Conservation (phyloP, 2,329 filamentous ascomycete species). For the Arthrobotrys musiformis region DNA sequence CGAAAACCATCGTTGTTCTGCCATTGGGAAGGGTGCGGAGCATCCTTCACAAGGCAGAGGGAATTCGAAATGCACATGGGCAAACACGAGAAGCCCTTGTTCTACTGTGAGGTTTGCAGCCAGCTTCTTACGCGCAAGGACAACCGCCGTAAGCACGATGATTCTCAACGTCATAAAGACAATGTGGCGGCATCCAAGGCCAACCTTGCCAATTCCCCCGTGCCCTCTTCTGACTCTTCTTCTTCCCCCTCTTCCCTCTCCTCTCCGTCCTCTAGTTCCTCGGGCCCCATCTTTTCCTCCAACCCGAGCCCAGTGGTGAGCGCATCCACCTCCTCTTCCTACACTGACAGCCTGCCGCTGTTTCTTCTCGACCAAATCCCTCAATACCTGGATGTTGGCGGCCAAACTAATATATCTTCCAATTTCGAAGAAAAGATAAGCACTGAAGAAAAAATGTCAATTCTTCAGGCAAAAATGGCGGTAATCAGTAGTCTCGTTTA, state of each 20-base stretch:
- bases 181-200: not conserved
- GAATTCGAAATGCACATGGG: conserved; percentile 30
- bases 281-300: not conserved
- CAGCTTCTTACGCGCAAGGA: conserved; percentile 8
- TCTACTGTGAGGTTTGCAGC: conserved; percentile 16
- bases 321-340: not conserved
- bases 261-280: not conserved
- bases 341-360: not conserved
- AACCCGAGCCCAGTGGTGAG: conserved; percentile 14
- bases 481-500: too few species aligned
- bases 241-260: not conserved
- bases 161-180: conserved; percentile 3
- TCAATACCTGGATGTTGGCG: not conserved
- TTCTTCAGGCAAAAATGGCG: not conserved
- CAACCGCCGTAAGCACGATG: conserved; percentile 19
- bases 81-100: conserved; percentile 27
- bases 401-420: conserved; percentile 19
- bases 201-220: not conserved
- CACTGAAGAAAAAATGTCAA: conserved; percentile 3
- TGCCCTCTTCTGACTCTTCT: not conserved
- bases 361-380: not conserved
- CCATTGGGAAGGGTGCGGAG: not conserved
- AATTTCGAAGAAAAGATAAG: too few species aligned
- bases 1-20: conserved; percentile 7
- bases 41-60: conserved; percentile 18